Evolutionary conservation across 2,329 filamentous ascomycete species (phyloP), one percentile per base, ranked within the genome.

Genomic region (Cladophialophora yegresii): DNA sequence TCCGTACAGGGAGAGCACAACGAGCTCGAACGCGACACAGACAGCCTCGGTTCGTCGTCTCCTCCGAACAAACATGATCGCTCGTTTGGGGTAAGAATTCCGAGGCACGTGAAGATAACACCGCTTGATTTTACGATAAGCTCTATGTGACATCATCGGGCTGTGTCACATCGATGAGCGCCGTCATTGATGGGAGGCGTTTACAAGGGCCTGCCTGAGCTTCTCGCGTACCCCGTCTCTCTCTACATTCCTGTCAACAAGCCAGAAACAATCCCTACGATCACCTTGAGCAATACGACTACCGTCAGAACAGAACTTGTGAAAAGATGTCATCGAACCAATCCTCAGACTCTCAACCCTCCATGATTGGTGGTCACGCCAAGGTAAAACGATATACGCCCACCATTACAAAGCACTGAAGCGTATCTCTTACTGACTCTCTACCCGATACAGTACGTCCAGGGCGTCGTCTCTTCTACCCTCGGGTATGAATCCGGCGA

Each of bases 401-500:
- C 22, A 23, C 59, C n/a, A 20, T 28, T 12, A 23, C 47, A 0
- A 8, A 12, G 9, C 6, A 50, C 3, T 5, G 10, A 40, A 40
- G 22, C 28, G 8, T 43, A 23, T 4, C 12, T 47, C 51, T 40
- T 20, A 28, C 33, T 55, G 26, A 32, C 26, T 20, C n/a, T 54
- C 20, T n/a, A n/a, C n/a, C 22, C 30, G 6, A 20, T n/a, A 62
- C 23, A 71, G 67, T 71, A 71, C 63, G 67, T 69, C 47, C 69
- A 71, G 67, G 70, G 70, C 28, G 67, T 66, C 33, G 60, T 67
- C 47, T 64, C 67, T 16, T 67, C 64, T 30, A 65, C 69, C 10
- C 63, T 71, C 8, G 69, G 69, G 47, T 71, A 71, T 30, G 62
- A 66, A 54, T 61, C 69, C 32, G 70, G 70, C 26, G 62, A 66